Evolutionary conservation across 257 asterid genomes (phyloP), one percentile per base, ranked within the genome.

Genomic region (Cruciata laevipes): DNA sequence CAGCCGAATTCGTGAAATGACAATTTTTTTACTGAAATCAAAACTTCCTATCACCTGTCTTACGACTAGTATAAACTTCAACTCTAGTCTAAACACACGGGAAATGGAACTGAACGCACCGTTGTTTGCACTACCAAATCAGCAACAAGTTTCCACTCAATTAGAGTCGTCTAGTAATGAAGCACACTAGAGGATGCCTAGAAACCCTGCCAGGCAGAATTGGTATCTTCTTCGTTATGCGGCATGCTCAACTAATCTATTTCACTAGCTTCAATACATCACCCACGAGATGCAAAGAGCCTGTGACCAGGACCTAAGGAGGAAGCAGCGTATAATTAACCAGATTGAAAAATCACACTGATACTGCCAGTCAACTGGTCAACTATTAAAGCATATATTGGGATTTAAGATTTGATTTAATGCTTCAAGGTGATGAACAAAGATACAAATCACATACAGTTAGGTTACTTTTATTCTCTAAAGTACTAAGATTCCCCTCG

Each of bases 221-320:
- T 21, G 30, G 24, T 40, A 40, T 12, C n/a, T 18, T 4, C 65
- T 27, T 27, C 30, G 30, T 27, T 27, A 27, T 27, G 30, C 30
- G 30, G 7, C 33, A 11, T 9, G n/a, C 27, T 35, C 35, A 33
- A 24, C 8, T 13, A 11, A 14, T 37, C 77, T 78, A 91, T 75
- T 87, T 89, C 82, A 86, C 82, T 78, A 91, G 71, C 74, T 86
- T 87, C 85, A 91, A 68, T 32, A 86, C 85, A 60, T 91, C 96
- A 13, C 96, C 95, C 49, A 93, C 95, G 69, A 93, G 81, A 85
- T 93, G 97, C 51, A 90, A 72, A 7, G 97, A 93, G 23, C 98
- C 98, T 0, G 97, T 89, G 71, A 92, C 98, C 33, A 90, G 81
- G 59, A 92, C 97, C 97, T 92, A 82, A 66, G 55, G 76, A 71